Base-by-base conservation (phyloP, 371 early-diverging fungal species). In the Apophysomyces trapeziformis region DNA sequence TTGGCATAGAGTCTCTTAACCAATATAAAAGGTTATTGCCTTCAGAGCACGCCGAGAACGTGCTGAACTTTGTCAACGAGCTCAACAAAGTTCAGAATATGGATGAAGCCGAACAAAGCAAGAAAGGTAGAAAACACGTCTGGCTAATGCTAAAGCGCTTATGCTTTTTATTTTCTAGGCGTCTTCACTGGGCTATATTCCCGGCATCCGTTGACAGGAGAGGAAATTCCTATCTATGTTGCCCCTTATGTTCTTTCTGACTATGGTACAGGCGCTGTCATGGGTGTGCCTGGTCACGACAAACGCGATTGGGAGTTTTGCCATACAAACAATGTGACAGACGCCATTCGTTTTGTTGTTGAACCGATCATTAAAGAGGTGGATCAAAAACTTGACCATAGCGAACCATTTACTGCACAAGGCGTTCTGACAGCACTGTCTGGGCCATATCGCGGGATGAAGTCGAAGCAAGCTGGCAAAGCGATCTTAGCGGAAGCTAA, bases 241-340 rank as follows among this genome's bases (percentile, higher is more conserved):
- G 89, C 92, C 21, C 86, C 86, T 47, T 94, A 94, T 69, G 95
- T 94, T 0, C 72, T 93, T 5, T 80, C 89, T 0, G 90, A 90
- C 54, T 94, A 94, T 70, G 93, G 93, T 1, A 91, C 93, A 0
- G 94, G 94, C 12, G 93, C 94, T 3, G 92, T 95, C 35, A 95
- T 95, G 95, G 93, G 90, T 41, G 95, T 93, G 3, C 94, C 95
- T 7, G 92, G 87, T 5, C 94, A 94, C 68, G 95, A 94, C 65
- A 80, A 85, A 65, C 84, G 93, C 18, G 95, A 94, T 74, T 85
- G 82, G 69, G 85, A 87, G 44, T 93, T 94, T 72, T 87, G 88
- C 57, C 74, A 76, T 21, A 67, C 62, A 35, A 89, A 90, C 56
- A 57, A 71, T 7, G 71, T 78, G 4, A 76, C 83, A 0, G 69